Conservation (phyloP, 352 stramenopile species). For the Phytophthora podocarpi region DNA sequence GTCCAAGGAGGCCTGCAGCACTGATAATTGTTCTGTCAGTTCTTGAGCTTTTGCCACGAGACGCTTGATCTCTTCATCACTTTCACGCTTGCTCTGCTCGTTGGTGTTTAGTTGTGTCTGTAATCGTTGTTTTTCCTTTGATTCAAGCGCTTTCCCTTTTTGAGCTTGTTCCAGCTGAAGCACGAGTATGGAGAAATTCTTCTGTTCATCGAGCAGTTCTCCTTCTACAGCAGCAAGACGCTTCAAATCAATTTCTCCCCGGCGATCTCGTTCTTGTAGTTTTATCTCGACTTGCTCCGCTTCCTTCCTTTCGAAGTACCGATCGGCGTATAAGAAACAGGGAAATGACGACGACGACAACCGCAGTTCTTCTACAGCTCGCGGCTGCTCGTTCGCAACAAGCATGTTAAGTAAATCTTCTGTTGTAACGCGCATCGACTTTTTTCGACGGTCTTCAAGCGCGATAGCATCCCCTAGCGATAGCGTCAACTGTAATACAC, state of each 20-base stretch:
- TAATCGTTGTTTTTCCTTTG: slow-evolving; percentile 1
- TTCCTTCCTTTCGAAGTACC: slow-evolving; percentile 41
- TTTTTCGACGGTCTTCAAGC: background rate
- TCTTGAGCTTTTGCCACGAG: slow-evolving; percentile 44
- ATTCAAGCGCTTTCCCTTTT: slow-evolving; percentile 19
- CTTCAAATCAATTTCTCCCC: slow-evolving; percentile 50
- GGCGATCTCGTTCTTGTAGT: slow-evolving; percentile 29
- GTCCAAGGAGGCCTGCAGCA: slow-evolving; percentile 56
- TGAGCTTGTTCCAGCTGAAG: slow-evolving; percentile 59
- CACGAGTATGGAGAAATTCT: slow-evolving; percentile 70
- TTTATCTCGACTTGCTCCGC: slow-evolving; percentile 31
- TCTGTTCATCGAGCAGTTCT: slow-evolving; percentile 72
- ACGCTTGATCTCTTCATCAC: slow-evolving; percentile 8
- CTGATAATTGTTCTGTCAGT: slow-evolving; percentile 53
- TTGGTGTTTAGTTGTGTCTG: background rate
- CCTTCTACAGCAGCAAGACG: slow-evolving; percentile 62
- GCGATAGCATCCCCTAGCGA: slow-evolving; percentile 3
- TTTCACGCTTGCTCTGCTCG: slow-evolving; percentile 13
- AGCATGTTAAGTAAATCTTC: slow-evolving; percentile 34
- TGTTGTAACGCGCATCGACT: slow-evolving; percentile 3
- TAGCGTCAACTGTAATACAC: slow-evolving; percentile 38
- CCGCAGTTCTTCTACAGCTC: background rate
- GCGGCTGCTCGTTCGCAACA: slow-evolving; percentile 28
- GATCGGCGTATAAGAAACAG: slow-evolving; percentile 61
- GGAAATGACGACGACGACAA: slow-evolving; percentile 31